Percentiles rank a stretch among this genome's conserved stretches.
phyloP scores from a whole-genome alignment of 805 yeast genomes.

The Lachancea thermotolerans region DNA sequence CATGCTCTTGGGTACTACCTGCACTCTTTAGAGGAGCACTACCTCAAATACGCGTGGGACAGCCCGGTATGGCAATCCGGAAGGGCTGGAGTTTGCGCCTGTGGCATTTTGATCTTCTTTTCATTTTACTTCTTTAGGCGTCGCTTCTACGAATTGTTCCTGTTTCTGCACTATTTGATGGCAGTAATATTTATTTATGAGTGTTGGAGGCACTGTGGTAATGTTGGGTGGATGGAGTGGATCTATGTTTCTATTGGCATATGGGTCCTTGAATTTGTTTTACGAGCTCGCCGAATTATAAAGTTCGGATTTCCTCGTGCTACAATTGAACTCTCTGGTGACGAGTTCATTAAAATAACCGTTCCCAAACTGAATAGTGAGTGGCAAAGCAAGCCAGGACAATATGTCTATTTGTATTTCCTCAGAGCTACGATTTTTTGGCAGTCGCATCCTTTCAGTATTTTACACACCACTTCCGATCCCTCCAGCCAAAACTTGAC shows the following conservation, averaged over 20 bases:
- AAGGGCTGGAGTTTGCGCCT: slow-evolving; percentile 30
- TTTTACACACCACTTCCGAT: slow-evolving; percentile 33
- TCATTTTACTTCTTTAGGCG: slow-evolving; percentile 32
- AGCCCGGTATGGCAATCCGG: slow-evolving; percentile 37
- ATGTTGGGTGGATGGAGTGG: slow-evolving; percentile 38
- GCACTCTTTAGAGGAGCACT: too few species aligned
- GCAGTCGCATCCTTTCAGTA: slow-evolving; percentile 54
- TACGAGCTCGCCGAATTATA: slow-evolving; percentile 31
- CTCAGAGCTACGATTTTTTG: slow-evolving; percentile 41
- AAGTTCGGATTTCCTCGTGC: slow-evolving; percentile 17
- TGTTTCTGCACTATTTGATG: slow-evolving; percentile 37
- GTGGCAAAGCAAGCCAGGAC: slow-evolving; percentile 41
- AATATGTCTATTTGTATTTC: slow-evolving; percentile 42
- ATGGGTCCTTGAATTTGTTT: slow-evolving; percentile 38
- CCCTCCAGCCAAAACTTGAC: slow-evolving; percentile 34
- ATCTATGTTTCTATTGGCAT: slow-evolving; percentile 33
- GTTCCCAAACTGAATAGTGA: slow-evolving; percentile 11
- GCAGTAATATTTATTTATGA: slow-evolving; percentile 38
- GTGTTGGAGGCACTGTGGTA: slow-evolving; percentile 41
- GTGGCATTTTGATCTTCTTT: slow-evolving; percentile 22
- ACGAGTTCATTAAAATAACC: slow-evolving; percentile 16
- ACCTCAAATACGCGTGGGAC: slow-evolving; percentile 1
- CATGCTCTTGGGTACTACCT: slow-evolving; percentile 38
- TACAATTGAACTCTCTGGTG: slow-evolving; percentile 12
- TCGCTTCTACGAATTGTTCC: slow-evolving; percentile 39